Conservation (phyloP, 129 eudicot species). For the Gnaphalium uliginosum region DNA sequence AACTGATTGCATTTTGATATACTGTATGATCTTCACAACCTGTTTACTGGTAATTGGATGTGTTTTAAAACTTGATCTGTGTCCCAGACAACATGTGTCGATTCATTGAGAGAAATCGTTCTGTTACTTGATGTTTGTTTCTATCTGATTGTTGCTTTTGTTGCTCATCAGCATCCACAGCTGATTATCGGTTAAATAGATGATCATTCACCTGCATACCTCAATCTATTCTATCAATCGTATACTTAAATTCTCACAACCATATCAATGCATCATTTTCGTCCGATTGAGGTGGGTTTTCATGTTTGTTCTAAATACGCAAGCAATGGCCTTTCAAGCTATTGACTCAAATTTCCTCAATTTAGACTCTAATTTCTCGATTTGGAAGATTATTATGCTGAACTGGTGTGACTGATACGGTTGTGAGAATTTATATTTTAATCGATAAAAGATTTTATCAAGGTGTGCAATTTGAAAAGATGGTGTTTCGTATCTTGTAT, state of each 20-base stretch:
- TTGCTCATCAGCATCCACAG: background rate
- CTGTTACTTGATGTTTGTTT: conserved; percentile 14
- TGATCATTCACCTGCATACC: conserved; percentile 9
- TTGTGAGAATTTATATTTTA: conserved; percentile 1
- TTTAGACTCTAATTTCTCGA: background rate
- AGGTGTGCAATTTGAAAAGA: too few species aligned
- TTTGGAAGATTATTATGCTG: conserved; percentile 3
- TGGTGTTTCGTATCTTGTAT: too few species aligned
- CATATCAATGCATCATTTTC: background rate
- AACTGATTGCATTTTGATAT: conserved; percentile 30
- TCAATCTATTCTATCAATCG: background rate
- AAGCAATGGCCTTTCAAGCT: background rate
- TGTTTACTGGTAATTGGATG: conserved; percentile 31
- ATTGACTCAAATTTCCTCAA: background rate
- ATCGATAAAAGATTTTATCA: too few species aligned
- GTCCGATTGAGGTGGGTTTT: background rate
- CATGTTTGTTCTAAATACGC: background rate
- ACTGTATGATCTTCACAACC: conserved; percentile 17
- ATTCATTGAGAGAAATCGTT: conserved; percentile 12
- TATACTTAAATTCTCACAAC: background rate
- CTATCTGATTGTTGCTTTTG: conserved; percentile 22
- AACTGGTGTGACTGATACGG: background rate
- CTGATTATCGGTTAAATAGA: conserved; percentile 5
- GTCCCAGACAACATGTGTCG: background rate
- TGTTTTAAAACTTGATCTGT: conserved; percentile 26